Conservation (phyloP, 2,329 filamentous ascomycete species). For the Sphaerulina musiva region DNA sequence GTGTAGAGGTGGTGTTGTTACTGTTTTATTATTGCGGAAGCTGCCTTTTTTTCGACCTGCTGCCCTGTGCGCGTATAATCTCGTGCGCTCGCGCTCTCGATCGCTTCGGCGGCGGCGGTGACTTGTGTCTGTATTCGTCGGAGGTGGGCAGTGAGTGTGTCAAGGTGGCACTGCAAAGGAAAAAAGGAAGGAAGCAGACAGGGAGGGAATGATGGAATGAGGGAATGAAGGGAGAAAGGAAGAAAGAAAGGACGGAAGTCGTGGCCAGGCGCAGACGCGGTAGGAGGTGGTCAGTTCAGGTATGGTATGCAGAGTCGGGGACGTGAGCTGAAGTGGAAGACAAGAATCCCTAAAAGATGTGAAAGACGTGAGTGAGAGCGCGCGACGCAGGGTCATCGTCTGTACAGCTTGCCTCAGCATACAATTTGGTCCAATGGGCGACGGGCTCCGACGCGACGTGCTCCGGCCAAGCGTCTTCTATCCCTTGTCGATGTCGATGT, state of each 20-base stretch:
- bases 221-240: not conserved
- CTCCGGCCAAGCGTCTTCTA: not conserved
- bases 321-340: not conserved
- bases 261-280: not conserved
- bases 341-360: not conserved
- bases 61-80: not conserved
- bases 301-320: not conserved
- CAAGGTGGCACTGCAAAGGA: not conserved
- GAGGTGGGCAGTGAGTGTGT: not conserved
- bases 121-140: too few species aligned
- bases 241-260: slow-evolving; percentile 1
- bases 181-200: too few species aligned
- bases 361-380: too few species aligned
- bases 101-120: not conserved
- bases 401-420: too few species aligned
- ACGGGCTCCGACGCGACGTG: too few species aligned
- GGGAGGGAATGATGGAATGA: too few species aligned
- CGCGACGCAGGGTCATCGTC: too few species aligned
- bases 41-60: not conserved
- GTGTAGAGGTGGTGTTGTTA: slow-evolving; percentile 6
- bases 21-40: not conserved
- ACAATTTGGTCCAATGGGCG: too few species aligned
- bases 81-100: not conserved
- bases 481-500: not conserved
- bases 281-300: too few species aligned